Percentiles rank a stretch among this genome's conserved stretches.
These are phyloP conservation scores for Annulohypoxylon maeteangense DNA, from an alignment of 495 filamentous ascomycete genomes.

Conservation along the genomic window DNA sequence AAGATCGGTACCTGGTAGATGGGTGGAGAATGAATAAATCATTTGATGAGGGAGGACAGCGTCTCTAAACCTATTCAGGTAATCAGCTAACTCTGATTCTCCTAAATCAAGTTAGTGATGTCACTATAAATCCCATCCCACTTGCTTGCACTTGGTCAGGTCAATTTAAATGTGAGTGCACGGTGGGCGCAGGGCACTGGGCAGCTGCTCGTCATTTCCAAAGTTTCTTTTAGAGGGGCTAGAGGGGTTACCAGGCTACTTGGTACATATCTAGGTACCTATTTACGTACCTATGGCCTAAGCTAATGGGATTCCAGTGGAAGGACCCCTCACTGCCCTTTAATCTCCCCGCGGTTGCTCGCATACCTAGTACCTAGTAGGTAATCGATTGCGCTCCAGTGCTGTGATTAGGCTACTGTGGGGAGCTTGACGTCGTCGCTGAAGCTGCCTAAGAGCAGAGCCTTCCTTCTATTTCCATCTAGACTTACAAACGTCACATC, in stretches of 20 bases:
- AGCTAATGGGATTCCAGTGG: not conserved
- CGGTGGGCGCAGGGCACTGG: not conserved
- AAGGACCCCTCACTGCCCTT: not conserved
- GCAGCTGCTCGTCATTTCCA: constrained; percentile 33
- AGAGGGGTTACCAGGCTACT: no score
- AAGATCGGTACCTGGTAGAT: not conserved
- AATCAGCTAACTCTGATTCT: not conserved
- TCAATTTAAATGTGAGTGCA: not conserved
- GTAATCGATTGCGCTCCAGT: constrained; percentile 4
- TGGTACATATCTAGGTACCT: not conserved
- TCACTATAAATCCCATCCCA: not conserved
- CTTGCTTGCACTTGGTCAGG: not conserved
- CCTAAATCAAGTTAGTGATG: not conserved
- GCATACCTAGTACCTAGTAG: no score
- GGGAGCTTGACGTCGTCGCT: constrained; percentile 48
- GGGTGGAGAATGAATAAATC: not conserved
- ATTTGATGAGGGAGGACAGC: not conserved
- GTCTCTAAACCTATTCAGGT: constrained; percentile 20
- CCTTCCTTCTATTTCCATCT: not conserved
- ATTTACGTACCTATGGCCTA: not conserved
- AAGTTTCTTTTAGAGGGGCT: constrained; percentile 8
- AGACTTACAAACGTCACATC: constrained; percentile 19
- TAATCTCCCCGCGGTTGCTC: constrained; percentile 11
- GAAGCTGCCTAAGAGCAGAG: constrained; percentile 39
- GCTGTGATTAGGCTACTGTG: constrained; percentile 24